Evolutionary conservation across 202 grass and related monocot genomes (phyloP), one percentile per base, ranked within the genome.

Genomic region (Setaria viridis): DNA sequence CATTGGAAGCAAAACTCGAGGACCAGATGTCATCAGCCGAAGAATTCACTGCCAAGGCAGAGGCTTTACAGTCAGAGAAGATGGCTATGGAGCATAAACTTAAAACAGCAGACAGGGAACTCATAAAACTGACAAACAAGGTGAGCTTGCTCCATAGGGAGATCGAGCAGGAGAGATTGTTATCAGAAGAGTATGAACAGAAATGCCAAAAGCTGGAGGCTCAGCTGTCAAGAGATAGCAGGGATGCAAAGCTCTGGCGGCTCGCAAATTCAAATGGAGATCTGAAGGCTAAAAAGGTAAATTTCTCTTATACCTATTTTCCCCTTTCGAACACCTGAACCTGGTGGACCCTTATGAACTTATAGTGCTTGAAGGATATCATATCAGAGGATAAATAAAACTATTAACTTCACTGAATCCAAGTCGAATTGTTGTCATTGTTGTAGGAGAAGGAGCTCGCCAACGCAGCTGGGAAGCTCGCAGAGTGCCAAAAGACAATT

Each of bases 401-500:
- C n/a, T 29, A 82, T 16, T 29, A 69, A 39, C 15, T 25, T 63
- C 15, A 77, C 15, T 62, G 43, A 39, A 56, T 79, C 37, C 42
- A 39, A 76, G 3, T 69, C 32, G 14, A 66, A 83, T 77, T 29
- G 16, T 78, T 67, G 9, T 89, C 16, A 64, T 88, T 89, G 11
- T 72, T 20, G 67, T 80, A 99, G 97, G 97, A 97, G 85, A 96
- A 93, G 88, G 94, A 99, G 82, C 87, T 93, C 10, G 85, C 77
- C 0, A 77, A 72, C 2, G 90, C 93, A 66, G 92, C 92, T 17
- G 94, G 85, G 70, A 99, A 96, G 84, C 86, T 99, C 35, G 87
- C 82, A 9, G 92, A 94, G 47, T 99, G 97, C 89, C 97, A 97
- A 77, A 99, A 90, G 82, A 99, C 97, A 47, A 99, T 99, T 34